Evolutionary conservation across 2,329 filamentous ascomycete genomes (phyloP).

Genomic region (Penicillium sp.): DNA sequence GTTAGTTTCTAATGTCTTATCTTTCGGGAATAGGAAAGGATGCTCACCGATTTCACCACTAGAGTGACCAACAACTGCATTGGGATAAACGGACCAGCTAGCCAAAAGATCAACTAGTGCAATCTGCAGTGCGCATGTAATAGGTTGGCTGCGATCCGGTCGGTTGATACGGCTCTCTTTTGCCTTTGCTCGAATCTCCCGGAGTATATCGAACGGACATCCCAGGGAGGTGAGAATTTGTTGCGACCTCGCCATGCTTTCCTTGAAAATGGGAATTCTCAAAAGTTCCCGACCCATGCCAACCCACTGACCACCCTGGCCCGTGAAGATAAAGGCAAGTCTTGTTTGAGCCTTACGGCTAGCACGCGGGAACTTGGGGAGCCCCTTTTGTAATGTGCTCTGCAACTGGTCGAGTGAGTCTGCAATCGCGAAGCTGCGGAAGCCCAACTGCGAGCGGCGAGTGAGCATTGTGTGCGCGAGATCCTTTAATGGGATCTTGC

Average conservation of each 20-base stretch:
- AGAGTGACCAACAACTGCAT: conserved; percentile 27
- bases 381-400: conserved; percentile 5
- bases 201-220: conserved; percentile 25
- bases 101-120: conserved; percentile 24
- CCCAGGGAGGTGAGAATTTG: conserved; percentile 11
- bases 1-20: not conserved
- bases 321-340: conserved; percentile 37
- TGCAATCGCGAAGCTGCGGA: conserved; percentile 19
- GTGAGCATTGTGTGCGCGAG: conserved; percentile 16
- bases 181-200: conserved; percentile 16
- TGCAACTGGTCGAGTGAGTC: conserved; percentile 13
- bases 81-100: conserved; percentile 18
- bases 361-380: conserved; percentile 12
- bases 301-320: conserved; percentile 43
- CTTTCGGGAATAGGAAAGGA: not conserved
- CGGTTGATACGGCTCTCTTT: conserved; percentile 16
- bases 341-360: conserved; percentile 12
- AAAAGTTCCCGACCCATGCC: conserved; percentile 41
- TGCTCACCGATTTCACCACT: conserved; percentile 29
- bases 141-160: conserved; percentile 25
- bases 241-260: conserved; percentile 9
- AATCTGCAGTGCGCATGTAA: conserved; percentile 24
- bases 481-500: conserved; percentile 5
- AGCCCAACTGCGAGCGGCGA: conserved; percentile 16
- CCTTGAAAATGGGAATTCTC: conserved; percentile 10